Base-by-base conservation (phyloP, 2,329 filamentous ascomycete genomes). In the Penicillium sp. region DNA sequence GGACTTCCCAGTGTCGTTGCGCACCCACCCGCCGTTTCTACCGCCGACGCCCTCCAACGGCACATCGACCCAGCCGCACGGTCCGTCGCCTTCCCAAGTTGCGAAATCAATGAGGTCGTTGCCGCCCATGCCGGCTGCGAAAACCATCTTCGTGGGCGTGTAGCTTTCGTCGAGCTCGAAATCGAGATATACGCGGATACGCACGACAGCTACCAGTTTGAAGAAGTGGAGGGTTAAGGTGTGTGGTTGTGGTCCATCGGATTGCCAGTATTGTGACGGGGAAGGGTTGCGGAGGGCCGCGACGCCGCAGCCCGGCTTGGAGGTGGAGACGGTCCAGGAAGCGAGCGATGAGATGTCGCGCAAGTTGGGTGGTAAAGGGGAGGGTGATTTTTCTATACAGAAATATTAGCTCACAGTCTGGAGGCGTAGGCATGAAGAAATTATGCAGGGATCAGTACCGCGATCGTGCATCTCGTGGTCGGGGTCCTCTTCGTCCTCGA, bases 81-180 rank as follows among this genome's bases (percentile, higher is more conserved):
- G 91, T 51, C 82, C 83, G 56, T 83, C 81, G 22, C 95, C 83
- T 55, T 81, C 79, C 76, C 95, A 85, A 22, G 83, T 83, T 2
- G 84, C 83, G 67, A 95, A 97, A 55, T 93, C 86, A 47, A 94
- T 85, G 9, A 97, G 80, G 63, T 94, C 89, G 68, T 97, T 93
- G 57, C 89, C 85, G 39, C 89, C 88, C 55, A 88, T 95, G 12
- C 93, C 93, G 0, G 90, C 91, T 33, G 85, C 81, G 64, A 97
- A 89, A 41, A 86, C 75, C 62, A 98, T 94, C 61, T 89, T 87
- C 1, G 90, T 97, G 0, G 93, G 93, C 3, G 93, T 98, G 68
- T 98, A 98, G 38, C 87, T 93, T 71, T 98, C 93, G 69, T 98
- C 93, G 47, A 88, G 81, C 54, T 85, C 83, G 68, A 95, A 95